Base-by-base conservation (phyloP, 768 basidiomycete genomes). In the Russula lepida region DNA sequence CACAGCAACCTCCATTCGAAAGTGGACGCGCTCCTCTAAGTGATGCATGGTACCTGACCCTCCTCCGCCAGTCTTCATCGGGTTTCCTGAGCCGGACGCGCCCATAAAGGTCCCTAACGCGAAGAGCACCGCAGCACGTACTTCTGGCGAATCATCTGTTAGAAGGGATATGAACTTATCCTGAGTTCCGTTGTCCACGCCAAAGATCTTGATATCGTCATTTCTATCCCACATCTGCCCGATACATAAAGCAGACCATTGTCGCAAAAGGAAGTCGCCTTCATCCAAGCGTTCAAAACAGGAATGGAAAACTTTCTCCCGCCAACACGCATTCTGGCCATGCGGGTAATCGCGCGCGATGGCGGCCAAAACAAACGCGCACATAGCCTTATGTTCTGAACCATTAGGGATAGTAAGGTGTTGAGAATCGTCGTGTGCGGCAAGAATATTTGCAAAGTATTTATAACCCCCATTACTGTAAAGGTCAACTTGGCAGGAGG, bases 371-470 rank as follows among this genome's bases (percentile, higher is more conserved):
- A 98, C 94, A 75, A 98, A 98, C 1, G 93, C 90, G 71, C 95
- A 98, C 95, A 98, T 98, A 1, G 97, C 94, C 66, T 92, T 90
- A 73, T 98, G 94, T 71, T 98, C 97, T 5, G 89, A 88, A 54
- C 86, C 84, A 72, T 99, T 97, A 0, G 95, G 94, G n/a, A 98
- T 83, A 44, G 81, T 71, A 57, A 75, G 66, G 58, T 77, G 71
- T 43, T 76, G 69, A 35, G 76, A 72, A 57, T 89, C 88, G 41
- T 89, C 85, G 60, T 79, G 79, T 28, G 84, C 77, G 7, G 82
- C 82, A 7, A 95, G 78, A 32, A 93, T 84, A 30, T 83, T 81
- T 25, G 89, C 85, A 66, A 95, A 95, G 70, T 94, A 95, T 62
- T 84, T 86, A 77, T 88, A 94, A 2, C 89, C 88, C 64, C 84